These are phyloP conservation scores for Shiraia bambusicola DNA, from an alignment of 2,329 filamentous ascomycete species.

Conservation along the genomic window DNA sequence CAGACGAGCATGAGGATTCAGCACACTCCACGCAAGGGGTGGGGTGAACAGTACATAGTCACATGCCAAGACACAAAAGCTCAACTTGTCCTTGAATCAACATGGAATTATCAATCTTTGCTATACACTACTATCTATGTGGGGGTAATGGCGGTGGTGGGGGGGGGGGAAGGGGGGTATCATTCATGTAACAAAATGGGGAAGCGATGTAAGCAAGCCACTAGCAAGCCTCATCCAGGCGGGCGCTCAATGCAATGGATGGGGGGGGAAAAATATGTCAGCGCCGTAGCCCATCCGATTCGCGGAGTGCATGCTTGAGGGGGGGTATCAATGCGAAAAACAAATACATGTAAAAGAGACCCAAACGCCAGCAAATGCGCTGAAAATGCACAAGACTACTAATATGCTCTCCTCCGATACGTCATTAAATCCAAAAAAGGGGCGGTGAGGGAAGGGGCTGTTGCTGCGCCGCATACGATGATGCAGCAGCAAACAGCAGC, in stretches of 20 bases:
- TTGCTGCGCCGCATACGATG: slow-evolving; percentile 1
- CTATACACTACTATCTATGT: slow-evolving; percentile 12
- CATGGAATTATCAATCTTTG: neutral
- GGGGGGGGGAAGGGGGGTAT: slow-evolving; percentile 36
- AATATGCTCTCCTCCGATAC: too few species aligned
- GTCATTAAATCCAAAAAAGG: too few species aligned
- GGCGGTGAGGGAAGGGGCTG: too few species aligned
- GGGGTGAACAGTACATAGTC: too few species aligned
- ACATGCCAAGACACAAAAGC: too few species aligned
- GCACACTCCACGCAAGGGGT: too few species aligned
- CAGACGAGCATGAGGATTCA: too few species aligned
- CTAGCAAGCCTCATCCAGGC: slow-evolving; percentile 22
- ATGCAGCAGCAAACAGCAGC: slow-evolving; percentile 1
- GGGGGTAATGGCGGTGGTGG: too few species aligned
- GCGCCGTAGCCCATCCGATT: slow-evolving; percentile 24
- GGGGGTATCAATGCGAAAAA: slow-evolving; percentile 26
- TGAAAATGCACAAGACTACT: neutral
- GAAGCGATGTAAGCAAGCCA: slow-evolving; percentile 31
- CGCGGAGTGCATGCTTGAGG: slow-evolving; percentile 8
- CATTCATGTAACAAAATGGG: slow-evolving; percentile 22
- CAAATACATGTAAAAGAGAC: slow-evolving; percentile 15
- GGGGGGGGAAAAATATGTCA: slow-evolving; percentile 18
- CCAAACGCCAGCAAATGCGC: slow-evolving; percentile 20
- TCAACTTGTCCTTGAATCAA: too few species aligned
- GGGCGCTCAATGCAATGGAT: slow-evolving; percentile 14